Percentiles rank a stretch among this genome's conserved stretches.
phyloP scores from a whole-genome alignment of 768 basidiomycete genomes.

The Russula abietina region DNA sequence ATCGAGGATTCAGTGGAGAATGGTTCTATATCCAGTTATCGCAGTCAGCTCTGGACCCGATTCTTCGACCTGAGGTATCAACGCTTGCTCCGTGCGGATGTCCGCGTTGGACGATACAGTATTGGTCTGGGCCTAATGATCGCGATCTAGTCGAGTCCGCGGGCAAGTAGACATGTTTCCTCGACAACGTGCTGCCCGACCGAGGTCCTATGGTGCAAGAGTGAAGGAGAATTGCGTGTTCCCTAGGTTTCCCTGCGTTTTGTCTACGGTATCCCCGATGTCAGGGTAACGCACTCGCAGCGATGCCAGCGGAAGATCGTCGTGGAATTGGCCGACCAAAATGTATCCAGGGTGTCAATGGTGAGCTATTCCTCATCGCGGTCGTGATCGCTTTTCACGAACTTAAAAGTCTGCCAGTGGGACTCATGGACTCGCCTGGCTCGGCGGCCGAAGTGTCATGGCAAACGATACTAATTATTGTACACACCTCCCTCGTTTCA shows the following conservation, averaged over 20 bases:
- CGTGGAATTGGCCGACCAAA: conserved; percentile 41
- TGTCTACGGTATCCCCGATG: conserved; percentile 43
- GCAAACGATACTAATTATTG: conserved; percentile 28
- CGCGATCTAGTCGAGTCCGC: conserved; percentile 49
- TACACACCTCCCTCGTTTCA: too few relatives aligned
- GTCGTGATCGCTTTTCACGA: conserved; percentile 7
- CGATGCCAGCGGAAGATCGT: conserved; percentile 35
- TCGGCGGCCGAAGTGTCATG: conserved; percentile 26
- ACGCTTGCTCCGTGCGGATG: conserved; percentile 35
- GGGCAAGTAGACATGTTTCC: conserved; percentile 52
- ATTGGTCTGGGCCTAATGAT: conserved; percentile 48
- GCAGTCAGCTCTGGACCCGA: conserved; percentile 37
- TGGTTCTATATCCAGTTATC: conserved; percentile 54
- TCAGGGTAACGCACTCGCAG: conserved; percentile 52
- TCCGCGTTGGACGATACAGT: conserved; percentile 36
- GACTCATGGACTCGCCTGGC: conserved; percentile 10
- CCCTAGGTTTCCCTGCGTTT: conserved; percentile 46
- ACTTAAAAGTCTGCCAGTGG: conserved; percentile 21
- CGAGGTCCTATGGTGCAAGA: conserved; percentile 39
- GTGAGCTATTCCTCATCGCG: conserved; percentile 39
- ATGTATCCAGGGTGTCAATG: conserved; percentile 43
- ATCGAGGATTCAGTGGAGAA: conserved; percentile 33
- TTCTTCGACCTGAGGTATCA: too few relatives aligned
- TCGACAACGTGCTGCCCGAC: conserved; percentile 49
- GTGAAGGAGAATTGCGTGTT: conserved; percentile 44